These are phyloP conservation scores for Rhynchospora tenuis DNA, from an alignment of 176 grass and related monocot species.

Conservation along the genomic window DNA sequence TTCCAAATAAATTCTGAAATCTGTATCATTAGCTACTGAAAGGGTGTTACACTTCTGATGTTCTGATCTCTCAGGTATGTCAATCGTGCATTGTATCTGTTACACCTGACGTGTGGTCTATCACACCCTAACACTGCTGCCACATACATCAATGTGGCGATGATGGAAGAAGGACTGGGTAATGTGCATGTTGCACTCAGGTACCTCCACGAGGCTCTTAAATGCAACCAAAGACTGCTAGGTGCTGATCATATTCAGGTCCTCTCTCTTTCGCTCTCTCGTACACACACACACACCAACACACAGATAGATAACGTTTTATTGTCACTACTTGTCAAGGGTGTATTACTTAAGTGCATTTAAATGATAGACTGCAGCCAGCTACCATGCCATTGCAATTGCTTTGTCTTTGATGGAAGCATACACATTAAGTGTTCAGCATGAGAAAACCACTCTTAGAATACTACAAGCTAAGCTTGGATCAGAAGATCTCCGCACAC, in stretches of 20 bases:
- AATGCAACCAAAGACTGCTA: conserved; percentile 92
- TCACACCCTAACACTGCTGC: conserved; percentile 98
- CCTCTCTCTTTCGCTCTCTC: conserved; percentile 23
- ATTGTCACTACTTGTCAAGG: conserved; percentile 17
- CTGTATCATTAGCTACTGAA: background rate
- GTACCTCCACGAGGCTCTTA: conserved; percentile 89
- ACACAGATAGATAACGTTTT: conserved; percentile 16
- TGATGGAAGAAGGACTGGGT: conserved; percentile 99
- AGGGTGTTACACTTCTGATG: background rate
- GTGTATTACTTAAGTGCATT: conserved; percentile 18
- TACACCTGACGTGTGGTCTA: conserved; percentile 90
- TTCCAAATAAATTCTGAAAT: conserved; percentile 13
- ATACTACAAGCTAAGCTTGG: conserved; percentile 98
- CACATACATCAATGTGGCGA: conserved; percentile 98
- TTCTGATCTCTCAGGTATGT: conserved; percentile 65
- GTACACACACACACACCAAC: background rate
- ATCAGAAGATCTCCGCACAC: conserved; percentile 97
- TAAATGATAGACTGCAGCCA: conserved; percentile 88
- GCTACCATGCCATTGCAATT: conserved; percentile 98
- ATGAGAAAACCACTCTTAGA: conserved; percentile 93
- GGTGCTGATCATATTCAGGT: conserved; percentile 99
- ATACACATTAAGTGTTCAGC: conserved; percentile 95
- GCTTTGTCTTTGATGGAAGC: conserved; percentile 99
- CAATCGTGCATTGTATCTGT: conserved; percentile 89
- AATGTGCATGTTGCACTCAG: conserved; percentile 96